Evolutionary conservation across 2,329 filamentous ascomycete genomes (phyloP).

Genomic region (Ceratocystiopsis sp.): DNA sequence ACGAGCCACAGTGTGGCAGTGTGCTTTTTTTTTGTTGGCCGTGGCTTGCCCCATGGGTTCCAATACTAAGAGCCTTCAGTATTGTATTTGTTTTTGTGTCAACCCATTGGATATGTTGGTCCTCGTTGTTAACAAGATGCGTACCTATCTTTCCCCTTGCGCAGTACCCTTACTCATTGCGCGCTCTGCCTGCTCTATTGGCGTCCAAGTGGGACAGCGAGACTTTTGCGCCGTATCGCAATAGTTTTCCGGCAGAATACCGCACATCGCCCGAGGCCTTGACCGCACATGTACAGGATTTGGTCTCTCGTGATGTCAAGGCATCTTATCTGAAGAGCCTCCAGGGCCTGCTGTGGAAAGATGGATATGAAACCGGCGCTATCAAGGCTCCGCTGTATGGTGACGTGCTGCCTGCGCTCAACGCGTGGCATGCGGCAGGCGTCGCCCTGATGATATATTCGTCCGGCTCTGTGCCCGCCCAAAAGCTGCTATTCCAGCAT

Average conservation of each 20-base stretch:
- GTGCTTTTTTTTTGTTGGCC: neutral
- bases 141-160: too few species aligned
- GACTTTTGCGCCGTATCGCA: constrained; percentile 48
- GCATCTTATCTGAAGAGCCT: constrained; percentile 61
- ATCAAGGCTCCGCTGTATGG: constrained; percentile 57
- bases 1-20: neutral
- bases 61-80: neutral
- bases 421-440: constrained; percentile 37
- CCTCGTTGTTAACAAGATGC: neutral
- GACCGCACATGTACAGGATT: constrained; percentile 49
- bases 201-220: constrained; percentile 48
- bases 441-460: constrained; percentile 61
- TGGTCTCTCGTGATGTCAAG: constrained; percentile 59
- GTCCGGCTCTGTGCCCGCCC: constrained; percentile 62
- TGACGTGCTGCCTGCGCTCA: constrained; percentile 51
- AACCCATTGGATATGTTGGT: neutral
- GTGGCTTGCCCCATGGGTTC: neutral
- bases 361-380: constrained; percentile 52
- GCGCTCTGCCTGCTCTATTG: constrained; percentile 46
- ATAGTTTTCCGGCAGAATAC: constrained; percentile 52
- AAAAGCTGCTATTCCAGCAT: constrained; percentile 63
- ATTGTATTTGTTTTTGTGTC: neutral
- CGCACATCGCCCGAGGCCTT: constrained; percentile 41
- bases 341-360: constrained; percentile 64
- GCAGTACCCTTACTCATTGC: constrained; percentile 63